Base-by-base conservation (phyloP, 768 basidiomycete genomes). In the Suillus clintonianus region DNA sequence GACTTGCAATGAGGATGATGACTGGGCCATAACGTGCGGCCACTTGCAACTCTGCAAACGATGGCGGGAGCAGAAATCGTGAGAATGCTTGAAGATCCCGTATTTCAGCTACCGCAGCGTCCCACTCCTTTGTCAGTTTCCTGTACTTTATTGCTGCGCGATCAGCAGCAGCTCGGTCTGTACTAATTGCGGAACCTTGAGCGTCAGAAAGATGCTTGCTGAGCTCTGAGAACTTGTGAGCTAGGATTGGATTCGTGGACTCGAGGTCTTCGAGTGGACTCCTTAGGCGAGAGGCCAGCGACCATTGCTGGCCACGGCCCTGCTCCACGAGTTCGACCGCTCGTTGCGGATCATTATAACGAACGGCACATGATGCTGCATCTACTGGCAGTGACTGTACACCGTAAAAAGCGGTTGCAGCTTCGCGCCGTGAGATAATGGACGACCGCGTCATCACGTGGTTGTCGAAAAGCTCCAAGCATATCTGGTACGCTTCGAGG, bases 321-420 rank as follows among this genome's bases (percentile, higher is more conserved):
- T 75, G 68, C 53, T 76, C 74, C 47, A 72, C 55, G 65, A 73
- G 72, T 62, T 73, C 71, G 4, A 74, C 27, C 7, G 74, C 72
- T 34, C 47, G 59, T 45, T 64, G 55, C 24, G n/a, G 30, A 14
- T 65, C 56, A 22, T 41, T 48, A 1, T 17, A 24, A 34, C 17
- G 45, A 61, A 70, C 57, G 34, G 71, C 73, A 54, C 59, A 64
- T 48, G 63, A 64, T 3, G 58, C 63, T n/a, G 63, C 58, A 60
- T 64, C 34, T 9, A 56, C 59, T 27, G 63, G 6, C 1, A 60
- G 32, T 8, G 47, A 13, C 6, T 5, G 3, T 0, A 37, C 50
- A 15, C 14, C 27, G 22, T 22, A 59, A n/a, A 59, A 60, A 3
- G 24, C 2, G 22, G 41, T 60, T 4, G 51, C 24, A 19, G n/a